Percentiles rank a stretch among this genome's conserved stretches.
Conservation (phyloP, 495 filamentous ascomycete genomes). For the Penicillium flavigenum region DNA sequence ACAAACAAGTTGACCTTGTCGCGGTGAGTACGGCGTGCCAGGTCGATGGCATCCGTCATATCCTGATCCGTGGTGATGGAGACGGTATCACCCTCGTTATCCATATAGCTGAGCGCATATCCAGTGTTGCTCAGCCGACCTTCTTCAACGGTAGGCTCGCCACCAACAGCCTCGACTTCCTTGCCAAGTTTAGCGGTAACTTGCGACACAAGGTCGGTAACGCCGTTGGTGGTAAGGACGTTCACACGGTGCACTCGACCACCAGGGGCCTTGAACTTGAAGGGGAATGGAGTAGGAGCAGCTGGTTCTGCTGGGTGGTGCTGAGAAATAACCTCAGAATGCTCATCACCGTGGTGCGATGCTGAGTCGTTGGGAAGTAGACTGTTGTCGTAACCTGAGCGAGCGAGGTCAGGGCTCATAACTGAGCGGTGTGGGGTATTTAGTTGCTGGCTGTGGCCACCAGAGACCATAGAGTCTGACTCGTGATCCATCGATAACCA, state of each 20-base stretch:
- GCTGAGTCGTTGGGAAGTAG: conserved; percentile 92
- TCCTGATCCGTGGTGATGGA: conserved; percentile 96
- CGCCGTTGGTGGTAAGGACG: conserved; percentile 73
- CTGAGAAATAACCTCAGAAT: conserved; percentile 58
- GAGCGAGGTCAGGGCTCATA: conserved; percentile 73
- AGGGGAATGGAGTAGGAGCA: conserved; percentile 77
- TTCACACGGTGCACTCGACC: conserved; percentile 93
- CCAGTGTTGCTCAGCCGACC: conserved; percentile 77
- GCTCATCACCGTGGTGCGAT: conserved; percentile 84
- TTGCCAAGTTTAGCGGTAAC: conserved; percentile 82
- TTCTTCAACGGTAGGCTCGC: conserved; percentile 68
- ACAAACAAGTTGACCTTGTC: conserved; percentile 98
- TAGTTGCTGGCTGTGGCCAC: conserved; percentile 68
- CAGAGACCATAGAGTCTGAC: conserved; percentile 94
- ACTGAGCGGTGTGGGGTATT: conserved; percentile 62
- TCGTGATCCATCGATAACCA: conserved; percentile 97
- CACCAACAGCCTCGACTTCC: conserved; percentile 87
- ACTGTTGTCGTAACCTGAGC: conserved; percentile 67
- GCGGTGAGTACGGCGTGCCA: conserved; percentile 69
- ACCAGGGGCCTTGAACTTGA: conserved; percentile 99
- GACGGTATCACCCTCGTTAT: conserved; percentile 96
- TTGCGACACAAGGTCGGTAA: conserved; percentile 74
- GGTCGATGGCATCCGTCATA: conserved; percentile 81
- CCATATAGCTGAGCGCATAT: conserved; percentile 92
- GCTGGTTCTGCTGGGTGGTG: conserved; percentile 54